Conservation (phyloP, 345 rosid genomes). For the Bruguiera sexangula region DNA sequence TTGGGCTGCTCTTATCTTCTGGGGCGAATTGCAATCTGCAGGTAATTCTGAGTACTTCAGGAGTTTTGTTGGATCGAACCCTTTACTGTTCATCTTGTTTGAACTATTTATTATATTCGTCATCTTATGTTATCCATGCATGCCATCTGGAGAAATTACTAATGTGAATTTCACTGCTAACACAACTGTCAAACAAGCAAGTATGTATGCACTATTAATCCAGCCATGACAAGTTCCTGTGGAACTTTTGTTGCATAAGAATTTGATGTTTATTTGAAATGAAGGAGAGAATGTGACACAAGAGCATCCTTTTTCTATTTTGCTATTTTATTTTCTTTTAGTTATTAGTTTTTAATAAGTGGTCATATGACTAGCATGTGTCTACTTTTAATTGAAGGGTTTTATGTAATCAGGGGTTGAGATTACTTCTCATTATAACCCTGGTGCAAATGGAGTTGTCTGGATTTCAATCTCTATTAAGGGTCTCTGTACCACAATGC, state of each 20-base stretch:
- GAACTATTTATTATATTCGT: neutral
- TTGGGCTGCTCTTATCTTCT: conserved; percentile 74
- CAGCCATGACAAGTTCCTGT: too few relatives aligned
- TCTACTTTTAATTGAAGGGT: too few relatives aligned
- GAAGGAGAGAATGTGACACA: neutral
- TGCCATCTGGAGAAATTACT: neutral
- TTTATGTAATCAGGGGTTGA: too few relatives aligned
- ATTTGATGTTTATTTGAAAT: neutral
- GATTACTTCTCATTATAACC: too few relatives aligned
- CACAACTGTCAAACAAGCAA: too few relatives aligned
- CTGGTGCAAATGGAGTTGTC: too few relatives aligned
- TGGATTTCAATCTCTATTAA: too few relatives aligned
- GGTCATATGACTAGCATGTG: too few relatives aligned
- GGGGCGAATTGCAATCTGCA: conserved; percentile 88
- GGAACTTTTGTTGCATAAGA: neutral
- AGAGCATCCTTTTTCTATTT: neutral
- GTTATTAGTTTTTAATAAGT: neutral
- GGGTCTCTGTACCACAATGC: too few relatives aligned
- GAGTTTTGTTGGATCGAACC: neutral
- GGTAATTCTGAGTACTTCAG: conserved; percentile 40
- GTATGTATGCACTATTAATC: too few relatives aligned
- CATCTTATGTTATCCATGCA: neutral
- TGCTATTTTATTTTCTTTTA: neutral
- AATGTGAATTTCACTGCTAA: neutral
- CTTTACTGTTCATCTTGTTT: neutral